Evolutionary conservation across 345 rosid species (phyloP), one percentile per base, ranked within the genome.

Genomic region (Excoecaria agallocha): DNA sequence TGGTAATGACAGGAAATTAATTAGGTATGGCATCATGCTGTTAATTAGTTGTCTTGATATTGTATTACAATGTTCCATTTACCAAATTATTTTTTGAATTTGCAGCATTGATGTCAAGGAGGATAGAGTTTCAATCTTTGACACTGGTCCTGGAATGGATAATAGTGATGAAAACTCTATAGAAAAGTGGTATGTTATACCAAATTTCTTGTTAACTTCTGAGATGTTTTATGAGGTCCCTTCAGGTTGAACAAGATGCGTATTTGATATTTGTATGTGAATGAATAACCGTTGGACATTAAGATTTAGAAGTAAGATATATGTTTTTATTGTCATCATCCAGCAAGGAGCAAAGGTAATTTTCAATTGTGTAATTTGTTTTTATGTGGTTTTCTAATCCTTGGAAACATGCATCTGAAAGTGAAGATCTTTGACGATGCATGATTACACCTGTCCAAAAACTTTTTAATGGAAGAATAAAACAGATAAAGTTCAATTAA

Each of bases 91-190:
- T 30, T 19, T 43, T 20, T 71, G 9, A 41, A 4, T 16, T 66
- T 88, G 71, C 90, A 91, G 94, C 1, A 87, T 91, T 76, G 80
- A 86, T 63, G 61, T 91, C 70, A 55, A n/a, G 60, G 69, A 76
- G 69, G 86, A 86, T 70, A 71, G 38, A 69, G 84, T 91, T 74
- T 78, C 88, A 66, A 83, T 91, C 68, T 86, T 91, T 83, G 97
- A 91, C 80, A 71, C 92, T n/a, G 97, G 94, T 68, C 81, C 76
- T 68, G 97, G 94, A 80, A 91, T 91, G 97, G 94, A 91, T 73
- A 78, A 73, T 46, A 87, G 86, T 74, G 90, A 87, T 12, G 83
- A 79, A 68, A 85, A 86, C 67, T 83, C 85, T 68, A 84, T 91
- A 16, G 85, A 60, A 35, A 88, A 89, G 78, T 91, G 97, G 97